These are phyloP conservation scores for Coemansia brasiliensis DNA, from an alignment of 192 early-diverging fungal genomes.

Conservation along the genomic window DNA sequence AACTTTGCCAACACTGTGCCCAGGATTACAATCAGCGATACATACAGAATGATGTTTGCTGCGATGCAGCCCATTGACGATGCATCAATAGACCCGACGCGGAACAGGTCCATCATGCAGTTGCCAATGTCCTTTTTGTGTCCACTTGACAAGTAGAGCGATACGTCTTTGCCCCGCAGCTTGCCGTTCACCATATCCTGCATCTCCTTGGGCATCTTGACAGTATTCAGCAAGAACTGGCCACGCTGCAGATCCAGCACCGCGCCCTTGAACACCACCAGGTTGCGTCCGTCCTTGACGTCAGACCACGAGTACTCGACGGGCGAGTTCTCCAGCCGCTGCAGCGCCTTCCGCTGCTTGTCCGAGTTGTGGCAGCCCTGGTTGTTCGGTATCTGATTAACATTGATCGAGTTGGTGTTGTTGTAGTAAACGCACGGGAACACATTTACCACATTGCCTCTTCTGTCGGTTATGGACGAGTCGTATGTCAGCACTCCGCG, in stretches of 20 bases:
- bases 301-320: constrained; percentile 72
- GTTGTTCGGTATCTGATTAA: constrained; percentile 53
- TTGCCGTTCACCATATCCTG: constrained; percentile 42
- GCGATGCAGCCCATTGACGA: constrained; percentile 79
- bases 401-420: constrained; percentile 41
- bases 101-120: constrained; percentile 78
- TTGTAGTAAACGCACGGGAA: constrained; percentile 74
- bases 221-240: constrained; percentile 60
- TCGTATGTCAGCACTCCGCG: constrained; percentile 57
- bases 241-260: constrained; percentile 71
- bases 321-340: constrained; percentile 45
- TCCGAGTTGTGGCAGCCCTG: constrained; percentile 63
- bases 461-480: constrained; percentile 15
- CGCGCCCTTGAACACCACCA: constrained; percentile 74
- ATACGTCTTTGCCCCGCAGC: constrained; percentile 56
- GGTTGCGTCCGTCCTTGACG: constrained; percentile 59
- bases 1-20: constrained; percentile 72
- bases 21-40: constrained; percentile 71
- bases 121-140: constrained; percentile 57
- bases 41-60: constrained; percentile 75
- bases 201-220: constrained; percentile 33
- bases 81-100: constrained; percentile 78
- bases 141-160: constrained; percentile 56
- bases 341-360: constrained; percentile 50
- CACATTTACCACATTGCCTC: constrained; percentile 57